Evolutionary conservation across 176 grass and related monocot species (phyloP), one percentile per base, ranked within the genome.

Genomic region (Echinochloa phyllopogon): DNA sequence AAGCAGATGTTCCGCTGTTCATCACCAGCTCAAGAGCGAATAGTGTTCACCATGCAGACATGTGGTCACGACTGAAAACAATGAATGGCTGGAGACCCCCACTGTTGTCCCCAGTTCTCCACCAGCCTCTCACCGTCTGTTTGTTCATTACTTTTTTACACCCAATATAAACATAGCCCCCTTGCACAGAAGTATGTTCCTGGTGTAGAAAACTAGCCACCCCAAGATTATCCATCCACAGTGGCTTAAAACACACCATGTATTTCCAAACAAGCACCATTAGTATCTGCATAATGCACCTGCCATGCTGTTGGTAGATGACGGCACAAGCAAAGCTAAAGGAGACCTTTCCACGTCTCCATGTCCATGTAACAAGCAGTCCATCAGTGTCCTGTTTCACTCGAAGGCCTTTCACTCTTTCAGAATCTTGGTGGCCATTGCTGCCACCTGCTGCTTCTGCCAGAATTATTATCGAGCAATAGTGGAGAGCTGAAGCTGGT

Each of bases 21-120:
- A 18, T 43, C 61, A 82, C 66, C 78, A 58, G 43, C 65, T 53
- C 7, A 24, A 78, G 60, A 79, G 57, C 83, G 80, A 84, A 84
- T 52, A 91, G 80, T 69, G 75, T 63, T 80, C 50, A 90, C 67
- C 67, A 69, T 59, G 84, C 39, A 41, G 73, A 83, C 84, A 83
- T 86, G 84, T 78, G 84, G 49, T 74, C 58, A 37, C n/a, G 50
- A 83, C 53, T 18, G 71, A 13, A 52, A 86, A 86, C 75, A 59
- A 82, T 77, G 47, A 83, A 83, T 86, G 16, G 70, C 18, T 42
- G 84, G 55, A 75, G 70, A 53, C 65, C 73, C 69, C 57, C 83
- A 59, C 76, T 61, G 61, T 59, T 62, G 13, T 65, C 80, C 72
- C 78, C 64, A 69, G 78, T 74, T 68, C 82, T 77, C 64, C 45